Percentiles rank a stretch among this genome's conserved stretches.
Conservation (phyloP, 371 early-diverging fungal genomes). For the Mucor mucedo region DNA sequence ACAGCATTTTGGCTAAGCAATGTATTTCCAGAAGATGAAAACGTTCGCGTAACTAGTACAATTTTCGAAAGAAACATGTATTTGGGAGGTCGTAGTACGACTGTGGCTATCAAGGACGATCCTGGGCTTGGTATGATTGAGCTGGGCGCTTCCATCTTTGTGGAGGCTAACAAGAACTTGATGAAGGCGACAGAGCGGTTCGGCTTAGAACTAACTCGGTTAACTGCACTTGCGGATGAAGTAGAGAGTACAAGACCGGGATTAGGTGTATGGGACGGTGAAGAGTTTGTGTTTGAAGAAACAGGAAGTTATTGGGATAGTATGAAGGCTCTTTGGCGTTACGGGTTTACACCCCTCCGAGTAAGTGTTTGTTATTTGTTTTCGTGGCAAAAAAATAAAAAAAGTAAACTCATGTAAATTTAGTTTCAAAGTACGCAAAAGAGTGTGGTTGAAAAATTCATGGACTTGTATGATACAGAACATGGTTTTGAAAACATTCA, state of each 20-base stretch:
- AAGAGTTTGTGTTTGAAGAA: constrained; percentile 56
- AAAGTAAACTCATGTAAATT: no score
- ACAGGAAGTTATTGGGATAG: constrained; percentile 54
- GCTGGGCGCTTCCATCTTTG: constrained; percentile 69
- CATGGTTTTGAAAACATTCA: constrained; percentile 24
- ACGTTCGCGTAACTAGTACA: constrained; percentile 41
- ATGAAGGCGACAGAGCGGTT: constrained; percentile 59
- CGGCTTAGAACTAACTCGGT: constrained; percentile 41
- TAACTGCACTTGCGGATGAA: constrained; percentile 14
- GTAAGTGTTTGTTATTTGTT: constrained; percentile 24
- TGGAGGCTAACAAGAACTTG: constrained; percentile 61
- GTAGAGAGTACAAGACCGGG: constrained; percentile 13
- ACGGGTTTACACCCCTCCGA: constrained; percentile 57
- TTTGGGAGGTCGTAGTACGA: constrained; percentile 62
- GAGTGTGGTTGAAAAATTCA: constrained; percentile 24
- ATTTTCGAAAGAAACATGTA: constrained; percentile 56
- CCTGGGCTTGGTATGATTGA: constrained; percentile 48
- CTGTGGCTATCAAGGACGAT: constrained; percentile 48
- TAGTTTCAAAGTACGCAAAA: constrained; percentile 29
- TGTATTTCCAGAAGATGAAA: constrained; percentile 38
- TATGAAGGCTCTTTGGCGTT: constrained; percentile 51
- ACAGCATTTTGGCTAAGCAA: constrained; percentile 62
- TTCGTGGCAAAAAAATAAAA: neutral
- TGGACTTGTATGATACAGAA: constrained; percentile 15
- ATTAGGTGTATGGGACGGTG: constrained; percentile 60